Conservation (phyloP, 352 stramenopile species). For the Pythium grandisporangium region DNA sequence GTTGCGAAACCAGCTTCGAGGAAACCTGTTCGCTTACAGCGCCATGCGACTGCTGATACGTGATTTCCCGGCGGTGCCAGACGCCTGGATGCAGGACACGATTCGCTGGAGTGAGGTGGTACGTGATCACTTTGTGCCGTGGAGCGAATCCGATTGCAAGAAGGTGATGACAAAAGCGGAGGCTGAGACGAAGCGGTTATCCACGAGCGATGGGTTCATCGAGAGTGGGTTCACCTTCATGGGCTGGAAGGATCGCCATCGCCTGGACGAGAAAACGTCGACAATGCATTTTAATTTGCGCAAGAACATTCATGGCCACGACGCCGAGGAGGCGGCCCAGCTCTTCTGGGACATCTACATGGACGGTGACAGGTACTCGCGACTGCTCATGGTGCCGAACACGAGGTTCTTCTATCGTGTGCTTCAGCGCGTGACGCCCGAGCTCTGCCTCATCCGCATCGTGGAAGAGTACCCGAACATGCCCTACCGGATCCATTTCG, state of each 20-base stretch:
- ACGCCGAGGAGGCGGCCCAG: background rate
- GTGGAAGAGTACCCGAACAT: constrained; percentile 5
- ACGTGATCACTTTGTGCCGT: background rate
- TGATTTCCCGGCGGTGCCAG: background rate
- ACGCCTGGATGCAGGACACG: background rate
- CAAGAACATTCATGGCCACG: constrained; percentile 2
- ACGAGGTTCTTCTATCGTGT: constrained; percentile 2
- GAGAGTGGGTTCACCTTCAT: constrained; percentile 4
- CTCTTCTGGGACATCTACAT: background rate
- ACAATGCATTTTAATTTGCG: constrained; percentile 7
- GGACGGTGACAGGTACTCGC: background rate
- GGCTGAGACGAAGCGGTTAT: constrained; percentile 1
- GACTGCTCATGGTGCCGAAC: background rate
- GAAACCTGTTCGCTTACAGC: background rate
- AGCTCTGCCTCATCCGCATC: constrained; percentile 5
- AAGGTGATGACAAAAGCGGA: constrained; percentile 1
- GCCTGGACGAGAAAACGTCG: constrained; percentile 1
- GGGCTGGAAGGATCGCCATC: constrained; percentile 7
- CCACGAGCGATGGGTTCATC: background rate
- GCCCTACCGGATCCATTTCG: constrained; percentile 3
- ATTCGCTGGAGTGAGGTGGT: constrained; percentile 3
- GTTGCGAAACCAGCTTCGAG: background rate
- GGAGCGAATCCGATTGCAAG: background rate
- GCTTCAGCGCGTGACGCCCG: constrained; percentile 4
- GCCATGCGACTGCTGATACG: background rate